Base-by-base conservation (phyloP, 345 rosid genomes). In the Fremontodendron californicum region DNA sequence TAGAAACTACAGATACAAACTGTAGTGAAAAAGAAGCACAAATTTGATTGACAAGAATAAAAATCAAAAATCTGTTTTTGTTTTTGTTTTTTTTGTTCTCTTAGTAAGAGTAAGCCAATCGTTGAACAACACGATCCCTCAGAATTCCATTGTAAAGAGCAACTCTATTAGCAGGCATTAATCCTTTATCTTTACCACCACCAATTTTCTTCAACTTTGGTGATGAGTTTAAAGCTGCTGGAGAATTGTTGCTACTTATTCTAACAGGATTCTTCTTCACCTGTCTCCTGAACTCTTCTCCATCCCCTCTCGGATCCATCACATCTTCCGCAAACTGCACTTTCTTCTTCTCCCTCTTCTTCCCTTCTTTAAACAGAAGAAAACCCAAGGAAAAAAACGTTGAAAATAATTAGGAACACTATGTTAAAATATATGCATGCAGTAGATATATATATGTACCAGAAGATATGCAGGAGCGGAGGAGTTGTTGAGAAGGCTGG, bases 141-240 rank as follows among this genome's bases (percentile, higher is more conserved):
- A 89, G 82, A 57, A 88, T 88, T 13, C 90, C 95, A 64, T 82
- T 83, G 83, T 89, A 91, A 25, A 91, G 91, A 57, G 91, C 95
- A 57, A 77, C 68, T 78, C 93, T 88, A 63, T 91, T 89, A 21
- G 82, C 90, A 19, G 91, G 91, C 88, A 89, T 89, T n/a, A n/a
- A n/a, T 85, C 78, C 83, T 29, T 80, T 78, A 29, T 19, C 78
- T 46, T 66, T 67, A 19, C 15, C 40, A 7, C 57, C 60, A 2
- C 70, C 70, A 9, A 9, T 76, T 21, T 76, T 78, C 77, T 62
- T 81, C 23, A 62, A 55, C 52, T 73, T 73, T 48, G 75, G n/a
- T 0, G 74, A 64, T 0, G 79, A 54, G 6, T 76, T 35, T 4
- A 76, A 37, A 2, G 79, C 31, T n/a, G 83, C 58, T 3, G 84